These are phyloP conservation scores for Conidiobolus incongruus DNA, from an alignment of 371 early-diverging fungal genomes.

Conservation along the genomic window DNA sequence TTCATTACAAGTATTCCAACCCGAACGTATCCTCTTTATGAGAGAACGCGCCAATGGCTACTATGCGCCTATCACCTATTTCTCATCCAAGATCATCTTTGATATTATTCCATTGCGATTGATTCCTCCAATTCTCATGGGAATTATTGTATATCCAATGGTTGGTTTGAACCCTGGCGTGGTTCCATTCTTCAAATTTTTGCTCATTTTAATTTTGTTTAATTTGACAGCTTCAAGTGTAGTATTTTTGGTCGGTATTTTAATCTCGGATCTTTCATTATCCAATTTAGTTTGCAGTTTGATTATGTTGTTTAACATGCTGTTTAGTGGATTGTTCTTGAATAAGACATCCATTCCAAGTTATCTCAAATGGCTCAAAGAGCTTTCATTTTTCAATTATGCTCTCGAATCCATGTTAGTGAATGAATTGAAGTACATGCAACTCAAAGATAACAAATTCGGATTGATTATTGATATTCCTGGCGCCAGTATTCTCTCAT, in stretches of 20 bases:
- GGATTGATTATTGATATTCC: conserved; percentile 72
- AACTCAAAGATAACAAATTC: conserved; percentile 52
- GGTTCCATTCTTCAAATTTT: conserved; percentile 47
- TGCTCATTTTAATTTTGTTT: conserved; percentile 69
- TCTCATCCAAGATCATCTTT: conserved; percentile 52
- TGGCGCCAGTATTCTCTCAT: conserved; percentile 59
- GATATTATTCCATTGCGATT: conserved; percentile 61
- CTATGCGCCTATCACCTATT: conserved; percentile 55
- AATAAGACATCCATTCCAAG: conserved; percentile 67
- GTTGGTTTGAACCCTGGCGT: conserved; percentile 51
- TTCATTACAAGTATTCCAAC: conserved; percentile 44
- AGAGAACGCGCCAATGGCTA: conserved; percentile 71
- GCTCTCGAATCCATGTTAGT: conserved; percentile 74
- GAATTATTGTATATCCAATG: conserved; percentile 66
- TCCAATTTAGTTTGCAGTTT: conserved; percentile 57
- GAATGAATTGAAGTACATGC: conserved; percentile 58
- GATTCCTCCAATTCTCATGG: conserved; percentile 64
- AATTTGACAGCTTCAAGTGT: conserved; percentile 58
- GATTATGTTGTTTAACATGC: conserved; percentile 68
- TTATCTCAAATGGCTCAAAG: conserved; percentile 50
- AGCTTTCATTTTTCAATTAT: conserved; percentile 67
- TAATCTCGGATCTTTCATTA: conserved; percentile 47
- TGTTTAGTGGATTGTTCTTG: conserved; percentile 73
- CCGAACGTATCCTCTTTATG: conserved; percentile 50
- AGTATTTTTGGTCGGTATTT: conserved; percentile 56